Conservation (phyloP, 805 yeast genomes). For the Candida gorgasii region DNA sequence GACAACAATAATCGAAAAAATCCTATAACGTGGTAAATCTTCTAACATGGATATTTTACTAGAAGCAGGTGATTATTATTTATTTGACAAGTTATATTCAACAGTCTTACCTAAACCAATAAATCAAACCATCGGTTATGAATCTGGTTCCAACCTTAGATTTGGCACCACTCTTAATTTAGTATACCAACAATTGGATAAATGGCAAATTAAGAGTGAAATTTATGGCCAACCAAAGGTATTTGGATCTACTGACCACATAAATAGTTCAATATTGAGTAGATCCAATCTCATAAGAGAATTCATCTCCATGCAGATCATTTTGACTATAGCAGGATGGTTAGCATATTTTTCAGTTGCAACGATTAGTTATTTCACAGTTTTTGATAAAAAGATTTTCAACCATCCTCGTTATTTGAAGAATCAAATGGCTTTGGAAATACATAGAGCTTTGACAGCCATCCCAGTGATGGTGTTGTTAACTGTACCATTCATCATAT, state of each 20-base stretch:
- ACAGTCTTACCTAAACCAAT: conserved; percentile 40
- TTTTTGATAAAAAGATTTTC: conserved; percentile 86
- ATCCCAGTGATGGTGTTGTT: conserved; percentile 87
- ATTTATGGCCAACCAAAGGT: conserved; percentile 64
- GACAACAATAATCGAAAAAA: neutral
- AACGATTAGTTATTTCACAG: conserved; percentile 67
- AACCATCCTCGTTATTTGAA: conserved; percentile 95
- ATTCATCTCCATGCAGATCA: conserved; percentile 57
- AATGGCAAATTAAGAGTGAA: conserved; percentile 36
- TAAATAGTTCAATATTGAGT: conserved; percentile 66
- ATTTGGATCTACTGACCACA: conserved; percentile 55
- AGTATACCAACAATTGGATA: conserved; percentile 14
- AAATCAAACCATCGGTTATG: conserved; percentile 11
- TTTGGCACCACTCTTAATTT: conserved; percentile 11
- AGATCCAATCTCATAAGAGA: conserved; percentile 78
- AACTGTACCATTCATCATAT: conserved; percentile 87
- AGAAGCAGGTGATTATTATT: conserved; percentile 71
- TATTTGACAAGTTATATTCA: conserved; percentile 77
- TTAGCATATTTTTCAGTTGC: conserved; percentile 76
- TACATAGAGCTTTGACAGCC: conserved; percentile 72
- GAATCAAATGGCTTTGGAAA: conserved; percentile 87
- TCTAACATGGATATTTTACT: conserved; percentile 82
- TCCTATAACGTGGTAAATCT: conserved; percentile 25
- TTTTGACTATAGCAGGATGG: conserved; percentile 86
- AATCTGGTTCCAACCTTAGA: neutral